These are phyloP conservation scores for Gamarada debralockiae DNA, from an alignment of 495 filamentous ascomycete species.

Conservation along the genomic window DNA sequence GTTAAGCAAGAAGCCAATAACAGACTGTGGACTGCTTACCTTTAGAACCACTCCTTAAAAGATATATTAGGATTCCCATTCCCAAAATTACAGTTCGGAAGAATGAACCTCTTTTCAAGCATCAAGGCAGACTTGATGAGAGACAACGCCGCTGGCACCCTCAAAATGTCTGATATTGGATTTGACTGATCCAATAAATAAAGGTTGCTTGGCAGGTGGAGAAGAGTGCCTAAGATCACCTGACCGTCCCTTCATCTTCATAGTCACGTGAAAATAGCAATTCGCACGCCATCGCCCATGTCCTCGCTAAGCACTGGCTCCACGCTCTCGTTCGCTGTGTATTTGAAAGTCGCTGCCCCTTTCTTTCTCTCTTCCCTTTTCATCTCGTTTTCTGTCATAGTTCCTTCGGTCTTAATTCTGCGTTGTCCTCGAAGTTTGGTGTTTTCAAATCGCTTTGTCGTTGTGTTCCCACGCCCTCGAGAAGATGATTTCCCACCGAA, in stretches of 20 bases:
- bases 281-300: conserved; percentile 26
- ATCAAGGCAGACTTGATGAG: conserved; percentile 54
- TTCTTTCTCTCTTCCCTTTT: not conserved
- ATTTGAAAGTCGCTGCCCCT: not conserved
- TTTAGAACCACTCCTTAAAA: conserved; percentile 53
- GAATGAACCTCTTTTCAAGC: conserved; percentile 51
- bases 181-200: conserved; percentile 57
- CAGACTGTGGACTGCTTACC: too few species aligned
- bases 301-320: conserved; percentile 6
- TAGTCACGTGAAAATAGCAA: conserved; percentile 30
- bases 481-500: not conserved
- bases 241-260: conserved; percentile 8
- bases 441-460: not conserved
- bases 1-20: too few species aligned
- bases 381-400: conserved; percentile 11
- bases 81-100: conserved; percentile 47
- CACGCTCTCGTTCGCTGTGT: not conserved
- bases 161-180: conserved; percentile 58
- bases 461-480: not conserved
- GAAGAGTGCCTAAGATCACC: too few species aligned
- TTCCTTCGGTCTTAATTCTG: conserved; percentile 10
- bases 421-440: not conserved
- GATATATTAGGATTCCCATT: conserved; percentile 40
- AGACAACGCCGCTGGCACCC: conserved; percentile 51
- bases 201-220: conserved; percentile 28